A percentile compares a stretch with the other conserved stretches of the same genome.
Conservation (phyloP, 1,284 basidiomycete genomes). For the Dichomitus squalens region DNA sequence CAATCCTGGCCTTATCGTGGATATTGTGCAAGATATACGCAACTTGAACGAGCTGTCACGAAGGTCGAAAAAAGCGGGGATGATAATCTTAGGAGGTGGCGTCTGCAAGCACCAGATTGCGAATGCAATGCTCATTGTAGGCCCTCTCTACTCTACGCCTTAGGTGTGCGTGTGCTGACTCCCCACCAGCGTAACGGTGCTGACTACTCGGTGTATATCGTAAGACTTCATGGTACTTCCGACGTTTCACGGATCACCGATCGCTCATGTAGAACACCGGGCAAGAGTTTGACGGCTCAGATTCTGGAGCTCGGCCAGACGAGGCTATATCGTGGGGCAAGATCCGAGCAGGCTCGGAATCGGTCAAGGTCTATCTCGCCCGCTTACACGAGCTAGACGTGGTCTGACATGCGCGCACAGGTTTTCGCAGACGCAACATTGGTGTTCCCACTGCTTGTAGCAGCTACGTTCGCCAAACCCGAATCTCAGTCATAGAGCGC, state of each 20-base stretch:
- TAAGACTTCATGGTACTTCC: constrained; percentile 28
- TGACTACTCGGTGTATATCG: constrained; percentile 96
- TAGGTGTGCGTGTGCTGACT: constrained; percentile 11
- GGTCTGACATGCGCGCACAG: constrained; percentile 25
- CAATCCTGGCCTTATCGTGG: constrained; percentile 85
- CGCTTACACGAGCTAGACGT: neutral
- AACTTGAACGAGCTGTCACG: constrained; percentile 90
- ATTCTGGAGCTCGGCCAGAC: constrained; percentile 96
- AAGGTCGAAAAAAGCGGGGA: constrained; percentile 91
- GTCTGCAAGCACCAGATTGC: constrained; percentile 99
- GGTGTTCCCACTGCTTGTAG: constrained; percentile 74
- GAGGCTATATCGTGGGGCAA: constrained; percentile 99
- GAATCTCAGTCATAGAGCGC: neutral
- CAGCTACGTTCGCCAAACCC: constrained; percentile 62
- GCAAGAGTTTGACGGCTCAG: constrained; percentile 98
- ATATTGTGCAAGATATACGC: constrained; percentile 96
- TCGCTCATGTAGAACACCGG: constrained; percentile 79
- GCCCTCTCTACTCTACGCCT: constrained; percentile 22
- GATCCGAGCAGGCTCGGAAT: constrained; percentile 88
- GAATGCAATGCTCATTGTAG: constrained; percentile 97
- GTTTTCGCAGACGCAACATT: constrained; percentile 69
- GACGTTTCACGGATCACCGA: neutral
- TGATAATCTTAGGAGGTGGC: constrained; percentile 97
- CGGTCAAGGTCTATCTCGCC: constrained; percentile 76
- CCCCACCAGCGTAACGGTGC: constrained; percentile 87